Conservation (phyloP, 768 basidiomycete genomes). For the Hydnum rufescens region DNA sequence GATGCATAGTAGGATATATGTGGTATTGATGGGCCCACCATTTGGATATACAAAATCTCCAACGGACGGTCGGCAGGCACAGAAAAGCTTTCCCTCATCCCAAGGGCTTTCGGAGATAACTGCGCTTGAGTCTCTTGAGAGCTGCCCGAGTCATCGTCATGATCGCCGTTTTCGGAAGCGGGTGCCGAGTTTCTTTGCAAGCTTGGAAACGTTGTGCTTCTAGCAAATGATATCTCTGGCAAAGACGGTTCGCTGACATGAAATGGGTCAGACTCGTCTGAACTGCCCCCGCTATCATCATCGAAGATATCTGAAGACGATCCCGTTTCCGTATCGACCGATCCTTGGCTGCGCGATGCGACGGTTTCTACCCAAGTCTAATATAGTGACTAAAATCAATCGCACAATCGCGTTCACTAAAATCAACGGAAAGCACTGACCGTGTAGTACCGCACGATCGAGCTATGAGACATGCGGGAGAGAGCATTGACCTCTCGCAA, state of each 20-base stretch:
- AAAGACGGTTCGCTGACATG: slow-evolving; percentile 39
- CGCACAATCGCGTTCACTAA: not conserved
- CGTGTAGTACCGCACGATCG: slow-evolving; percentile 81
- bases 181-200: slow-evolving; percentile 32
- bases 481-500: slow-evolving; percentile 81
- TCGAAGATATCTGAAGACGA: slow-evolving; percentile 1
- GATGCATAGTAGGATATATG: not conserved
- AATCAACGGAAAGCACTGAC: slow-evolving; percentile 1
- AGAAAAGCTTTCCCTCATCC: not conserved
- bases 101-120: not conserved
- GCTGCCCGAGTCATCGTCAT: slow-evolving; percentile 13
- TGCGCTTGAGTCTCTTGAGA: not conserved
- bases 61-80: not conserved
- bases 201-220: slow-evolving; percentile 55
- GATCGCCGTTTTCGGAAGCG: slow-evolving; percentile 22
- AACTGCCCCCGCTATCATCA: slow-evolving; percentile 2
- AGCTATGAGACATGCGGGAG: slow-evolving; percentile 71
- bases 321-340: not conserved
- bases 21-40: slow-evolving; percentile 28
- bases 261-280: slow-evolving; percentile 27
- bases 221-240: slow-evolving; percentile 18
- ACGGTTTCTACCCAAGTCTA: slow-evolving; percentile 62
- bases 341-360: slow-evolving; percentile 10
- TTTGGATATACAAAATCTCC: slow-evolving; percentile 79
- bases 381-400: not conserved